Conservation (phyloP, 1,284 basidiomycete species). For the Limonomyces culmigenus region DNA sequence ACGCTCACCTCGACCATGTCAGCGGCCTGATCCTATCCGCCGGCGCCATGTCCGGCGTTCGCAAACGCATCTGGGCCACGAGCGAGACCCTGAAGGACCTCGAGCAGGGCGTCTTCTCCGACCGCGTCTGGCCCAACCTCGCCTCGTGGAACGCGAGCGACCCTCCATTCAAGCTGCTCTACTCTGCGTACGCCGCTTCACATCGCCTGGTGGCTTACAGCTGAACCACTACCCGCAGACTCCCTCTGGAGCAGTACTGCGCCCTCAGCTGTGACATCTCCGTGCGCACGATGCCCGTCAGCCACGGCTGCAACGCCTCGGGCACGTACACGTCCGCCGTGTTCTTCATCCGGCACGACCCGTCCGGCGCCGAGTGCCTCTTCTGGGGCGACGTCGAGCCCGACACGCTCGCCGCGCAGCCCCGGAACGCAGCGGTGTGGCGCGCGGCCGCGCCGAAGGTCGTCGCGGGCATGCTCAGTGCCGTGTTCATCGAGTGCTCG, state of each 20-base stretch:
- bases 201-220: slow-evolving; percentile 11
- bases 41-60: slow-evolving; percentile 43
- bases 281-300: slow-evolving; percentile 48
- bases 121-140: slow-evolving; percentile 69
- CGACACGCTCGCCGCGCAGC: slow-evolving; percentile 41
- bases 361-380: slow-evolving; percentile 42
- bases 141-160: slow-evolving; percentile 56
- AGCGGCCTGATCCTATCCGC: slow-evolving; percentile 60
- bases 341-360: slow-evolving; percentile 56
- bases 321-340: slow-evolving; percentile 52
- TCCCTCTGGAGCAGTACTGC: slow-evolving; percentile 35
- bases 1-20: slow-evolving; percentile 74
- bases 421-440: slow-evolving; percentile 52
- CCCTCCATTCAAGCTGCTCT: slow-evolving; percentile 35
- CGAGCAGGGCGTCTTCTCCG: slow-evolving; percentile 59
- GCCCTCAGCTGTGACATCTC: slow-evolving; percentile 36
- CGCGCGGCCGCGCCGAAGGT: slow-evolving; percentile 49
- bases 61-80: slow-evolving; percentile 49
- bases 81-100: slow-evolving; percentile 48
- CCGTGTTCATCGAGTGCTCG: slow-evolving; percentile 75
- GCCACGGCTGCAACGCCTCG: slow-evolving; percentile 42
- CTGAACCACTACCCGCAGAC: too few relatives aligned
- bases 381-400: slow-evolving; percentile 80
- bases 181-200: slow-evolving; percentile 37
- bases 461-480: slow-evolving; percentile 40